Evolutionary conservation across 2,329 filamentous ascomycete genomes (phyloP).

Genomic region (Cordyceps cicadae): DNA sequence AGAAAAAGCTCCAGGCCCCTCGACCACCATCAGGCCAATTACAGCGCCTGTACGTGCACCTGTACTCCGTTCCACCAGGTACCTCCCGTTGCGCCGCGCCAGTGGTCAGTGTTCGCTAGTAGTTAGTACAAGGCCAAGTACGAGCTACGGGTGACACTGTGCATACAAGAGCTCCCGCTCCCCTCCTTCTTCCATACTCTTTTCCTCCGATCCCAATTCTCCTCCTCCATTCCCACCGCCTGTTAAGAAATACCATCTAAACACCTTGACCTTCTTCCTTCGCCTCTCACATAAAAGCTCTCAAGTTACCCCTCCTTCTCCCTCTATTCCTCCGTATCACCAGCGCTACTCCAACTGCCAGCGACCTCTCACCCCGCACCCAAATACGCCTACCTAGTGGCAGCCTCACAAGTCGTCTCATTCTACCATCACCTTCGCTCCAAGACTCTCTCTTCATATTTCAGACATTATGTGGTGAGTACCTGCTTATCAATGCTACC

Average conservation of each 20-base stretch:
- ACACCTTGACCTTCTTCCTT: neutral
- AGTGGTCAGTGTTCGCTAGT: too few relatives aligned
- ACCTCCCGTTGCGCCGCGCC: neutral
- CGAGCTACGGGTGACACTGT: neutral
- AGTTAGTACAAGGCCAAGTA: neutral
- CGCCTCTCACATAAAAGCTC: neutral
- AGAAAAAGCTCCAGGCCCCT: conserved; percentile 2
- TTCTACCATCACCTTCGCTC: neutral
- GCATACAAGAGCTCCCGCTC: conserved; percentile 2
- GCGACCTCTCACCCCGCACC: conserved; percentile 2
- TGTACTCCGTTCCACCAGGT: too few relatives aligned
- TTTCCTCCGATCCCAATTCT: neutral
- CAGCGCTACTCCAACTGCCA: neutral
- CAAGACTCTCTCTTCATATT: neutral
- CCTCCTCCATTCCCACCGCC: neutral
- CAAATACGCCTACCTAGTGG: neutral
- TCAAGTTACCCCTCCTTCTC: neutral
- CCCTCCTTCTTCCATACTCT: neutral
- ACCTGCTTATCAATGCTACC: neutral
- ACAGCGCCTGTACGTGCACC: neutral
- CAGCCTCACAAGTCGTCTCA: neutral
- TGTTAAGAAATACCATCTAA: neutral
- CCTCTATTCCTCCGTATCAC: neutral
- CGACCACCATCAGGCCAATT: neutral
- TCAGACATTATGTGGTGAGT: conserved; percentile 6